Evolutionary conservation across 768 basidiomycete genomes (phyloP).

Genomic region (Tulasnella sp.): DNA sequence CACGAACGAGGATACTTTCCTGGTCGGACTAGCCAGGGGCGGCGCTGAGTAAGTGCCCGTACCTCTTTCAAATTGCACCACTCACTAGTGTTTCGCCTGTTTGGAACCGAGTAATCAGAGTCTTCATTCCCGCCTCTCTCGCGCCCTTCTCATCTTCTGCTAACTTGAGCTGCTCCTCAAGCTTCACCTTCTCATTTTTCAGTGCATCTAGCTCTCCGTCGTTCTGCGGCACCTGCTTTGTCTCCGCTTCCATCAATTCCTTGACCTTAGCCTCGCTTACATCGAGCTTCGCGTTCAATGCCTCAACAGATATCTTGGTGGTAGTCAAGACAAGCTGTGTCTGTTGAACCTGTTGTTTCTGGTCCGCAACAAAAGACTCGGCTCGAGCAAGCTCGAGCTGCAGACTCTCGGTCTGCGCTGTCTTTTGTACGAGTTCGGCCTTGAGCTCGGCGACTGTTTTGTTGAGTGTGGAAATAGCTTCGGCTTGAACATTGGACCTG

Average conservation of each 20-base stretch:
- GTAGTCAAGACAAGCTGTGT: neutral
- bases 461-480: no score
- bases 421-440: slow-evolving; percentile 5
- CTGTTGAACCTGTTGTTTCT: neutral
- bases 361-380: neutral
- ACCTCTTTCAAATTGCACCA: neutral
- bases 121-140: neutral
- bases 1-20: slow-evolving; percentile 3
- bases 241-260: neutral
- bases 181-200: neutral
- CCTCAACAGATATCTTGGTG: neutral
- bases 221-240: neutral
- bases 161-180: neutral
- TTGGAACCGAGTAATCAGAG: neutral
- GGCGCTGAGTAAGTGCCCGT: neutral
- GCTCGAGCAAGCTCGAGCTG: neutral
- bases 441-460: no score
- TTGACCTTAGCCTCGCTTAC: neutral
- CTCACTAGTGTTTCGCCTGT: neutral
- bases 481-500: no score
- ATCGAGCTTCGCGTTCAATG: neutral
- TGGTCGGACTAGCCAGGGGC: neutral
- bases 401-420: neutral
- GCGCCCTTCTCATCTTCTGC: neutral
- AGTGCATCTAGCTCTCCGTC: neutral